These are phyloP conservation scores for Limonomyces culmigenus DNA, from an alignment of 1,284 basidiomycete species.

Conservation along the genomic window DNA sequence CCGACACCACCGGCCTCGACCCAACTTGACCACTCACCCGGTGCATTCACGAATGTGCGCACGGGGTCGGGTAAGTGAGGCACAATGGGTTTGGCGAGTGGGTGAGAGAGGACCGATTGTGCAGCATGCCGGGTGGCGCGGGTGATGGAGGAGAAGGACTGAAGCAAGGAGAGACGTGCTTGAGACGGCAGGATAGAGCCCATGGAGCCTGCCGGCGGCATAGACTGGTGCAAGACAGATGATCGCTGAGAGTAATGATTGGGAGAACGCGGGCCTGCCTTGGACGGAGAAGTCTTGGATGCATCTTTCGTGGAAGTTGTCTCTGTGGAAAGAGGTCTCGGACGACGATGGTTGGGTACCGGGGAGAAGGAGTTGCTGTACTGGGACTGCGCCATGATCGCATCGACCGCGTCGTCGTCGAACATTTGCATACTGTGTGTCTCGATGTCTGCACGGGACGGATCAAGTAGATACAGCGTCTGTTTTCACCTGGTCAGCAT, in stretches of 20 bases:
- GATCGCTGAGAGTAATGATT: slow-evolving; percentile 27
- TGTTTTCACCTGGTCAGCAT: too few relatives aligned
- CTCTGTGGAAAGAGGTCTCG: slow-evolving; percentile 36
- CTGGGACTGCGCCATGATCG: slow-evolving; percentile 62
- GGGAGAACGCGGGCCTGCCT: too few relatives aligned
- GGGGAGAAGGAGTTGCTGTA: slow-evolving; percentile 60
- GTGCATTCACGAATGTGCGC: slow-evolving; percentile 69
- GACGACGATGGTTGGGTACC: slow-evolving; percentile 66
- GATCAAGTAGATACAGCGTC: slow-evolving; percentile 82
- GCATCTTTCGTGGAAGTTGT: too few relatives aligned
- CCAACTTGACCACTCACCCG: slow-evolving; percentile 77
- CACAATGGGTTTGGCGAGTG: slow-evolving; percentile 83
- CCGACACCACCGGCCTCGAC: slow-evolving; percentile 76
- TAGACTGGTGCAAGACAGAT: slow-evolving; percentile 63
- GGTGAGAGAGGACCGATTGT: slow-evolving; percentile 85
- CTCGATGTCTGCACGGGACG: slow-evolving; percentile 79
- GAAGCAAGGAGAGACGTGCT: slow-evolving; percentile 59
- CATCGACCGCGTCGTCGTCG: slow-evolving; percentile 67
- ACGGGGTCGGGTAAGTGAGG: slow-evolving; percentile 90
- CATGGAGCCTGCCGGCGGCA: slow-evolving; percentile 23
- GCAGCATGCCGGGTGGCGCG: slow-evolving; percentile 78
- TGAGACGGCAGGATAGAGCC: slow-evolving; percentile 32
- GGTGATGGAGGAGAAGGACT: slow-evolving; percentile 81
- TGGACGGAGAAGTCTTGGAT: too few relatives aligned
- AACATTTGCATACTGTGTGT: slow-evolving; percentile 73